phyloP scores from a whole-genome alignment of 495 filamentous ascomycete species.

The Neurospora sp. region DNA sequence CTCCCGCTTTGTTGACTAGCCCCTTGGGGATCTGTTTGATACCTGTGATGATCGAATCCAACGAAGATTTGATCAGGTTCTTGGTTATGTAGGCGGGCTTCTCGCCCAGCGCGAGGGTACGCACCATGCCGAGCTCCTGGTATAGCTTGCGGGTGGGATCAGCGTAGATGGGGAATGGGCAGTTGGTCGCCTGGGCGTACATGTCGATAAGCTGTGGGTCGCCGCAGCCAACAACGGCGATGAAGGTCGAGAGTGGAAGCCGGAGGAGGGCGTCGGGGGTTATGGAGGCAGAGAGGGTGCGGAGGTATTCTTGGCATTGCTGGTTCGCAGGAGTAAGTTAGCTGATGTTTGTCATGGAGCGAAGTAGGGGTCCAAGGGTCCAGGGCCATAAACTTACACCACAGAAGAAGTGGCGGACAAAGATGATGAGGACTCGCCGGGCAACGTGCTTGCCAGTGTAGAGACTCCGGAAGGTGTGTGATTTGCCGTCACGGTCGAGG shows the following conservation, averaged over 20 bases:
- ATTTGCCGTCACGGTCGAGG: conserved; percentile 53
- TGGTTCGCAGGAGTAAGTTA: conserved; percentile 14
- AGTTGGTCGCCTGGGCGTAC: conserved; percentile 53
- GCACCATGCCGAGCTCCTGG: conserved; percentile 59
- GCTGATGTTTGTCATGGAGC: conserved; percentile 1
- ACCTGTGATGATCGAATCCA: conserved; percentile 45
- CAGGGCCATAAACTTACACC: conserved; percentile 47
- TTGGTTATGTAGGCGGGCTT: conserved; percentile 58
- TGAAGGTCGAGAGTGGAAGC: conserved; percentile 49
- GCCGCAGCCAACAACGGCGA: conserved; percentile 73
- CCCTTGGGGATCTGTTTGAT: conserved; percentile 43
- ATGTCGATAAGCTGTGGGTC: conserved; percentile 58
- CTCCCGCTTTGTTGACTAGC: conserved; percentile 54
- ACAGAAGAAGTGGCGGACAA: conserved; percentile 86
- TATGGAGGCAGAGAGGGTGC: conserved; percentile 49
- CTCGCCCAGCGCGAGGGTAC: conserved; percentile 49
- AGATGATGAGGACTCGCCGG: conserved; percentile 60
- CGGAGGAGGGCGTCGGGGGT: conserved; percentile 44
- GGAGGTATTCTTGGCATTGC: conserved; percentile 69
- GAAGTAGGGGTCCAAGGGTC: background rate
- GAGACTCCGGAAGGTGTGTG: conserved; percentile 55
- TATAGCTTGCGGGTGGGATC: conserved; percentile 66
- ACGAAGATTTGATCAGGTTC: conserved; percentile 32
- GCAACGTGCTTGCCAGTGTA: conserved; percentile 48
- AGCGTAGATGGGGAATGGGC: conserved; percentile 72